Evolutionary conservation across 2,329 filamentous ascomycete species (phyloP), one percentile per base, ranked within the genome.

Genomic region (Hypoxylon sp.): DNA sequence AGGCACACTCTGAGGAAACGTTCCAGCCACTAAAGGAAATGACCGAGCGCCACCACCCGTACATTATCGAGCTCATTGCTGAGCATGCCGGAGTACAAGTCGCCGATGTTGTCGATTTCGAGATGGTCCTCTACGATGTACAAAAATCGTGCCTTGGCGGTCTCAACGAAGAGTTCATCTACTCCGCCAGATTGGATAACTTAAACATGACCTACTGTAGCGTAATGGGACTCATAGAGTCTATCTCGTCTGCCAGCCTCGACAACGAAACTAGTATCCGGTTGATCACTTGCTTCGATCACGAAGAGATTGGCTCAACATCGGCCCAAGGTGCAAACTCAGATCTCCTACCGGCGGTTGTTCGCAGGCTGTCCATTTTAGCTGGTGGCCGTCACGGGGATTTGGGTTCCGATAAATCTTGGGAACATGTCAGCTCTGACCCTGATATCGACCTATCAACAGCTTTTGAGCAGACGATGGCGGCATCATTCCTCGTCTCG

Each of bases 141-240:
- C 96, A 99, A 77, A 92, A 95, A 77, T 89, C 94, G 0, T 93
- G 90, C 77, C 87, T 99, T 14, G 96, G 96, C 65, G 96, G 96
- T 36, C 82, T 99, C 72, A 91, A 93, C 79, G 91, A 98, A 76
- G 96, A 99, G 80, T 92, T 99, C 78, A 93, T 99, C 82, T 98
- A 95, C 83, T 97, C 95, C 2, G 90, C 94, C n/a, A 90, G 96
- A 49, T 87, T 99, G 60, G 96, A 99, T 83, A 99, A 99, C 80
- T 86, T 98, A 14, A 93, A 93, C 81, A 97, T 97, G 93, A 97
- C 95, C 9, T 98, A 94, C 83, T 98, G 96, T 83, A 91, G 92
- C 71, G 89, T 96, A 60, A 87, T 91, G 80, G 94, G 93, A 61
- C 85, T 99, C 62, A 93, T 98, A 74, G 87, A 91, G 70, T 98